Conservation (phyloP, 2,329 filamentous ascomycete genomes). For the Calycina herbarum region DNA sequence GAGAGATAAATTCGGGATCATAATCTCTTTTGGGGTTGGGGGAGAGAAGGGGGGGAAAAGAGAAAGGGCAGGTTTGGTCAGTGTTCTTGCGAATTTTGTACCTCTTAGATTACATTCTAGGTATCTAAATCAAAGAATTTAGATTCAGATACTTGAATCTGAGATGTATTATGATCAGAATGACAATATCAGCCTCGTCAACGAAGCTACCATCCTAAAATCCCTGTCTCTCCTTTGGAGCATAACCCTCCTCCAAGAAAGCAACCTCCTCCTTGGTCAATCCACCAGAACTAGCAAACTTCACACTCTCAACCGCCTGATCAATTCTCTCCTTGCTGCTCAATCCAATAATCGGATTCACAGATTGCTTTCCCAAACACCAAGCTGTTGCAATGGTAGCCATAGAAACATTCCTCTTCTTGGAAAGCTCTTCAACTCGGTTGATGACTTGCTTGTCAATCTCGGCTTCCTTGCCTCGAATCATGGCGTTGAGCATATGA, state of each 20-base stretch:
- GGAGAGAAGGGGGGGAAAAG: too few relatives aligned
- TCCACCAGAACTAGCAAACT: conserved; percentile 42
- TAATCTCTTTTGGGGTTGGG: too few relatives aligned
- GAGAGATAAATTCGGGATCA: too few relatives aligned
- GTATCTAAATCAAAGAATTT: too few relatives aligned
- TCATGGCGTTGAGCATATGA: conserved; percentile 17
- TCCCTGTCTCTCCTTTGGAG: conserved; percentile 41
- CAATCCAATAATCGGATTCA: conserved; percentile 54
- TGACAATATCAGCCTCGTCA: too few relatives aligned
- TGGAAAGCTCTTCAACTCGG: conserved; percentile 42
- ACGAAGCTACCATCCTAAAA: conserved; percentile 8
- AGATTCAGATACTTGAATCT: too few relatives aligned
- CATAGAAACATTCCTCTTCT: conserved; percentile 58
- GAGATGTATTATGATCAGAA: too few relatives aligned
- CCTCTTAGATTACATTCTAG: too few relatives aligned
- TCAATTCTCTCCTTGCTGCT: conserved; percentile 52
- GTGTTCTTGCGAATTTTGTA: too few relatives aligned
- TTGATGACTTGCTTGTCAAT: conserved; percentile 30
- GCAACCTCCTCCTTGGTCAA: conserved; percentile 52
- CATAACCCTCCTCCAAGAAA: conserved; percentile 54
- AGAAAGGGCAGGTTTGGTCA: too few relatives aligned
- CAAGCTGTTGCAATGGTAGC: conserved; percentile 59
- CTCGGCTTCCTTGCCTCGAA: conserved; percentile 26
- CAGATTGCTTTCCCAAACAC: conserved; percentile 45
- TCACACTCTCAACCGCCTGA: conserved; percentile 47